Evolutionary conservation across 2,329 filamentous ascomycete genomes (phyloP).

Genomic region (Thyridium curvatum): DNA sequence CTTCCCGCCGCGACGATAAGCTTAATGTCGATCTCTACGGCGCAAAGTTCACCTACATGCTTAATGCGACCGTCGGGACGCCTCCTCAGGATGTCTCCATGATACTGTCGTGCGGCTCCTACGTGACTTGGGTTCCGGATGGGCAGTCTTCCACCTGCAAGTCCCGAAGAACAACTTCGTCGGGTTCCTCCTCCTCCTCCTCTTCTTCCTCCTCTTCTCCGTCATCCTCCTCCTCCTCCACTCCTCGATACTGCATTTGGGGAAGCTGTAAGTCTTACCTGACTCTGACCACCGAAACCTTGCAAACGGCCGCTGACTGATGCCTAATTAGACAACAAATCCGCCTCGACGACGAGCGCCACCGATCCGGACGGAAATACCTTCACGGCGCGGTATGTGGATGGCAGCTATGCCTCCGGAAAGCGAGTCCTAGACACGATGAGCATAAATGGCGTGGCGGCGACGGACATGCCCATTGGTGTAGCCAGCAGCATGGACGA

Average conservation of each 20-base stretch:
- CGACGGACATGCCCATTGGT: conserved; percentile 20
- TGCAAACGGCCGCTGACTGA: not conserved
- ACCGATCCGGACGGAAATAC: conserved; percentile 6
- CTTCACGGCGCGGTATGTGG: conserved; percentile 8
- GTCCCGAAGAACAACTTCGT: conserved; percentile 2
- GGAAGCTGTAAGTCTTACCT: conserved; percentile 10
- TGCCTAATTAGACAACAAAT: conserved; percentile 9
- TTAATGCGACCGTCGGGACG: conserved; percentile 18
- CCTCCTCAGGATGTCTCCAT: conserved; percentile 20
- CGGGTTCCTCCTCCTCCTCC: not conserved
- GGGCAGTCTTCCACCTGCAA: conserved; percentile 7
- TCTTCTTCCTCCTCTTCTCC: conserved; percentile 1
- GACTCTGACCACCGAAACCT: too few species aligned
- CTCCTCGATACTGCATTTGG: conserved; percentile 11
- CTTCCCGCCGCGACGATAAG: too few species aligned
- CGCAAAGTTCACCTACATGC: conserved; percentile 12
- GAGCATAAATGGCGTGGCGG: conserved; percentile 12
- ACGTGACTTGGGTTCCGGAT: conserved; percentile 21
- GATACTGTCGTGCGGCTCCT: conserved; percentile 13
- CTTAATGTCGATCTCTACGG: conserved; percentile 5
- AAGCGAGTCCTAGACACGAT: conserved; percentile 19
- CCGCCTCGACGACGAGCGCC: conserved; percentile 12
- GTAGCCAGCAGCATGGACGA: conserved; percentile 10
- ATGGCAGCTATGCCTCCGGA: conserved; percentile 10
- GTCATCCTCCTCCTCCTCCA: not conserved